Conservation (phyloP, 2,329 filamentous ascomycete genomes). For the Pestalotiopsis sp. region DNA sequence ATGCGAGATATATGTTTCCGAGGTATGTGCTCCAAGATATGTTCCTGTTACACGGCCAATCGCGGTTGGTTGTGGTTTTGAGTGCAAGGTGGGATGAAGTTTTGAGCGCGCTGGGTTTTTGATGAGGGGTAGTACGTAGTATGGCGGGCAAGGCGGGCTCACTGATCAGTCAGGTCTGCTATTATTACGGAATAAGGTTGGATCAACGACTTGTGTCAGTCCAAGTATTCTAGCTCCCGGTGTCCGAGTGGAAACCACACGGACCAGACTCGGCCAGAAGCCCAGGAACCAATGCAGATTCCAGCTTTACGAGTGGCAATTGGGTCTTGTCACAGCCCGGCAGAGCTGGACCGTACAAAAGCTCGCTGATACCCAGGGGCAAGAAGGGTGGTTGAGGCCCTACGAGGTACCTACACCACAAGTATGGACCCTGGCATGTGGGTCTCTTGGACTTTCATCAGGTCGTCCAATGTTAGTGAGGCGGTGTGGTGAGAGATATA, state of each 20-base stretch:
- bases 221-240: not conserved
- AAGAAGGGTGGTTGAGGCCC: not conserved
- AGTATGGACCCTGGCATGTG: not conserved
- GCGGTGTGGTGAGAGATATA: conserved; percentile 1
- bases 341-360: not conserved
- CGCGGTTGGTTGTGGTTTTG: not conserved
- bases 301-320: not conserved
- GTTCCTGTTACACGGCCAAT: not conserved
- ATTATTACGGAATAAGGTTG: not conserved
- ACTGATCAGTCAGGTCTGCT: not conserved
- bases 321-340: not conserved
- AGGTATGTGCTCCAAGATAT: no score
- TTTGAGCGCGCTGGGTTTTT: not conserved
- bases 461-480: not conserved
- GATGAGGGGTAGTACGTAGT: conserved; percentile 1
- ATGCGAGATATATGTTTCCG: not conserved
- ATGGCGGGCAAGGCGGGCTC: not conserved
- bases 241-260: not conserved
- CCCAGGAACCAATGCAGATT: not conserved
- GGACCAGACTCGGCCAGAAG: not conserved
- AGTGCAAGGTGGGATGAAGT: conserved; percentile 1
- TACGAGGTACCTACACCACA: not conserved
- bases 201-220: conserved; percentile 3
- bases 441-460: not conserved
- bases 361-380: not conserved